These are phyloP conservation scores for Triticum urartu DNA, from an alignment of 176 grass and related monocot species.

Conservation along the genomic window DNA sequence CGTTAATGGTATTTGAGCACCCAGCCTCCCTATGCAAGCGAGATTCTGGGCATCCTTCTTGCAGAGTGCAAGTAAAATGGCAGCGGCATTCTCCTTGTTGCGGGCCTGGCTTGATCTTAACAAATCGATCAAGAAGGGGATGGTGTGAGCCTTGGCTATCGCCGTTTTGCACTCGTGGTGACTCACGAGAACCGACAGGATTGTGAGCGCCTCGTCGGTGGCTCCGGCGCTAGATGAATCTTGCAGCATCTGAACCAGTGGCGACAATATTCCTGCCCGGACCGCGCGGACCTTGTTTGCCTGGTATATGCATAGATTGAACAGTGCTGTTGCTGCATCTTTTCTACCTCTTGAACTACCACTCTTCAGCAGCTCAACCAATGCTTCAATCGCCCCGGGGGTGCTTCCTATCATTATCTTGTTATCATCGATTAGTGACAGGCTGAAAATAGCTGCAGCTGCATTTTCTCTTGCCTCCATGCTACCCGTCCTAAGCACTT, in stretches of 20 bases:
- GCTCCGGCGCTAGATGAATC: constrained; percentile 70
- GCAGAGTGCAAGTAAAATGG: constrained; percentile 92
- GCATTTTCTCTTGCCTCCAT: constrained; percentile 99
- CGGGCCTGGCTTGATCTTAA: constrained; percentile 75
- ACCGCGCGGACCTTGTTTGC: constrained; percentile 89
- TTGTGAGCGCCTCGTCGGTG: constrained; percentile 78
- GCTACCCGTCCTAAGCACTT: constrained; percentile 64
- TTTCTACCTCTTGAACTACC: constrained; percentile 82
- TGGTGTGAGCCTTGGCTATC: constrained; percentile 75
- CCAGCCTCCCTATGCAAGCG: constrained; percentile 78
- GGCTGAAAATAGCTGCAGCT: constrained; percentile 88
- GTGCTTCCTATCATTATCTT: constrained; percentile 94
- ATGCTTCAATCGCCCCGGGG: constrained; percentile 73
- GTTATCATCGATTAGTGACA: constrained; percentile 90
- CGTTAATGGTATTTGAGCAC: constrained; percentile 82
- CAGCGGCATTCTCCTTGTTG: constrained; percentile 90
- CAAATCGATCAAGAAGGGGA: constrained; percentile 83
- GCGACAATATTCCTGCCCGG: constrained; percentile 69
- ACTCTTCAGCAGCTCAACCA: constrained; percentile 74
- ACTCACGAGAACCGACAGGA: constrained; percentile 86
- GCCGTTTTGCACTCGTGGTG: constrained; percentile 89
- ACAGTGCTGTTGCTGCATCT: constrained; percentile 91
- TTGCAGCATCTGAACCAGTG: constrained; percentile 81
- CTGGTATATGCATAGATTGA: constrained; percentile 95
- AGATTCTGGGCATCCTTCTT: constrained; percentile 94